phyloP scores from a whole-genome alignment of 306 rosid species.

The Sicyos edulis region DNA sequence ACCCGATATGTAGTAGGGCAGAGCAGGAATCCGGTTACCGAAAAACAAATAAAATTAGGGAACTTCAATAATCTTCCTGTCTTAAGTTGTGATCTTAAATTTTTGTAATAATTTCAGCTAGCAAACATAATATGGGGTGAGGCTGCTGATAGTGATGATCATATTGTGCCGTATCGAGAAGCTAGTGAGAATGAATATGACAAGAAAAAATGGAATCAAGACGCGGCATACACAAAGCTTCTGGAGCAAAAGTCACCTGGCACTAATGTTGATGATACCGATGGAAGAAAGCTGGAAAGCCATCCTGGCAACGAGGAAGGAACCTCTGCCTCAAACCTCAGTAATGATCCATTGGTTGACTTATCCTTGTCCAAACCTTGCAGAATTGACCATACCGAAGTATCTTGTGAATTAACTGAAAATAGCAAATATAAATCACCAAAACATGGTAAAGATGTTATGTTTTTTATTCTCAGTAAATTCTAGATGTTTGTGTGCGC shows the following conservation, averaged over 20 bases:
- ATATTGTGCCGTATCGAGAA: slow-evolving; percentile 76
- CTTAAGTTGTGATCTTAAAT: not conserved
- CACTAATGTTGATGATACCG: slow-evolving; percentile 41
- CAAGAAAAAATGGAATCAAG: slow-evolving; percentile 54
- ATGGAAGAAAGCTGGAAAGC: slow-evolving; percentile 41
- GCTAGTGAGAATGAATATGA: slow-evolving; percentile 46
- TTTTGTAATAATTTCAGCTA: slow-evolving; percentile 50
- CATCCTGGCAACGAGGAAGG: slow-evolving; percentile 33
- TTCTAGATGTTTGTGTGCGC: slow-evolving; percentile 17
- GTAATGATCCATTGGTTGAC: slow-evolving; percentile 46
- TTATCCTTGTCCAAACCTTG: slow-evolving; percentile 43
- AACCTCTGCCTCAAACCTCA: slow-evolving; percentile 45
- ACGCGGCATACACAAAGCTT: slow-evolving; percentile 35
- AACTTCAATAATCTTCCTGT: not conserved
- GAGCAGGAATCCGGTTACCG: no score
- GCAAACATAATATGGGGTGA: slow-evolving; percentile 89
- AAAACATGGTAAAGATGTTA: slow-evolving; percentile 41
- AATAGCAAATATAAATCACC: slow-evolving; percentile 33
- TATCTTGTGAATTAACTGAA: slow-evolving; percentile 35
- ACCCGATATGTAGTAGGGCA: no score
- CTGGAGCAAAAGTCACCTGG: slow-evolving; percentile 47
- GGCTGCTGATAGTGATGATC: slow-evolving; percentile 66
- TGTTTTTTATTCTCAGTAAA: slow-evolving; percentile 15
- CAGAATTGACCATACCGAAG: slow-evolving; percentile 46
- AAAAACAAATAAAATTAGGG: not conserved